These are phyloP conservation scores for Acanthamoeba royreba DNA, from an alignment of 208 protist genomes.

Conservation along the genomic window DNA sequence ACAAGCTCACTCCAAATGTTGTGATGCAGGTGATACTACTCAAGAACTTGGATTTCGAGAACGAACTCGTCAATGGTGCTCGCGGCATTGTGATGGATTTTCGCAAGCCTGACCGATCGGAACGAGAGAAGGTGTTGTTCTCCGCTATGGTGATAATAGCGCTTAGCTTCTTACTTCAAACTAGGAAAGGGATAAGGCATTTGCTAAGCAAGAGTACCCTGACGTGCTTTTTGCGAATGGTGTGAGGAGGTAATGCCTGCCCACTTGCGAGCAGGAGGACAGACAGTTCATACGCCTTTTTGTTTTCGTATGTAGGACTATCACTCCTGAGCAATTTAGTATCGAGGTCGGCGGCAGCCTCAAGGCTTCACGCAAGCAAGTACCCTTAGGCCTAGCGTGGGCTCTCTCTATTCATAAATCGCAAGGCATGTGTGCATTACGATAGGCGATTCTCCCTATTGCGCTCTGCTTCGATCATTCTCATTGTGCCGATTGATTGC, in stretches of 20 bases:
- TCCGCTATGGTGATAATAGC: too few species aligned
- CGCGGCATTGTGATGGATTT: slow-evolving; percentile 47
- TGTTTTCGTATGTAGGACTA: not conserved
- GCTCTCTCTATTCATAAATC: slow-evolving; percentile 95
- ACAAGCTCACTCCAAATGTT: not conserved
- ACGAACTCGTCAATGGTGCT: slow-evolving; percentile 72
- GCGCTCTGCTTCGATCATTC: not conserved
- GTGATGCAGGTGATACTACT: slow-evolving; percentile 76
- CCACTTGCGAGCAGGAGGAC: too few species aligned
- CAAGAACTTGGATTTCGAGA: slow-evolving; percentile 65
- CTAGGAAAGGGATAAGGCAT: not conserved
- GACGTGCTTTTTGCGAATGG: not conserved
- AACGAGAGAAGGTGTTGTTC: not conserved
- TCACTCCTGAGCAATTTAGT: not conserved
- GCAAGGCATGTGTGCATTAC: slow-evolving; percentile 83
- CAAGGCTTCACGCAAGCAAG: slow-evolving; percentile 42
- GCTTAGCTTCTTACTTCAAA: not conserved
- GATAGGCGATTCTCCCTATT: too few species aligned
- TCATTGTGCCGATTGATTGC: not conserved
- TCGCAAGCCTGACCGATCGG: not conserved
- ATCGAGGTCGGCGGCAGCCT: not conserved
- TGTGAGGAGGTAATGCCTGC: not conserved
- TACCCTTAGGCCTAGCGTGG: slow-evolving; percentile 93
- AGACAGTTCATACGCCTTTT: too few species aligned
- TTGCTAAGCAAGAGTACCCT: slow-evolving; percentile 26